A percentile compares a stretch with the other conserved stretches of the same genome.
These are phyloP conservation scores for Echeveria elegans DNA, from an alignment of 164 flowering plant species.

Conservation along the genomic window DNA sequence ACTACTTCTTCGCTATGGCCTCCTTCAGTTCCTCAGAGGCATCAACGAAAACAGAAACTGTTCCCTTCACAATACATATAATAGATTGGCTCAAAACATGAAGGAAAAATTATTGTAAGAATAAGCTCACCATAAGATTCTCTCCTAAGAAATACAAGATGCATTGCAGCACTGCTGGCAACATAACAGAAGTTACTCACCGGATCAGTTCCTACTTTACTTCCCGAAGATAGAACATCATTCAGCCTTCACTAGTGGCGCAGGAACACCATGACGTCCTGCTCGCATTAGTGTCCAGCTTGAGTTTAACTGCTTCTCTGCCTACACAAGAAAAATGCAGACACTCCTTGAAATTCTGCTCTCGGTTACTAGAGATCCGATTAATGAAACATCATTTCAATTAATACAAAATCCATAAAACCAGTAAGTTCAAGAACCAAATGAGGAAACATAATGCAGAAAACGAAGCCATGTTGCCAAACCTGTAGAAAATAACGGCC, in stretches of 20 bases:
- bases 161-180: neutral
- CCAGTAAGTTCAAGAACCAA: conserved; percentile 5
- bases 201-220: conserved; percentile 90
- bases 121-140: neutral
- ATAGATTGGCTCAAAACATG: conserved; percentile 17
- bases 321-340: conserved; percentile 32
- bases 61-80: conserved; percentile 58
- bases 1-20: conserved; percentile 64
- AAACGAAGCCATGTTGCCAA: neutral
- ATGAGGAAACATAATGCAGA: no score
- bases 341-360: neutral
- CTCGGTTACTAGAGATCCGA: neutral
- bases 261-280: conserved; percentile 81
- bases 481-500: conserved; percentile 99
- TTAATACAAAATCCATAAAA: neutral
- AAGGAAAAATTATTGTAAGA: neutral
- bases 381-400: neutral
- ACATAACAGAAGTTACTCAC: conserved; percentile 37
- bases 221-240: conserved; percentile 72
- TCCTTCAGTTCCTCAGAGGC: conserved; percentile 82
- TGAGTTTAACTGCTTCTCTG: conserved; percentile 77
- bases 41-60: conserved; percentile 97
- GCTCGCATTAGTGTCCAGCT: conserved; percentile 68
- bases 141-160: neutral
- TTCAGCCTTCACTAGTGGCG: conserved; percentile 87